Conservation (phyloP, 257 asterid genomes). For the Petunia secreta region DNA sequence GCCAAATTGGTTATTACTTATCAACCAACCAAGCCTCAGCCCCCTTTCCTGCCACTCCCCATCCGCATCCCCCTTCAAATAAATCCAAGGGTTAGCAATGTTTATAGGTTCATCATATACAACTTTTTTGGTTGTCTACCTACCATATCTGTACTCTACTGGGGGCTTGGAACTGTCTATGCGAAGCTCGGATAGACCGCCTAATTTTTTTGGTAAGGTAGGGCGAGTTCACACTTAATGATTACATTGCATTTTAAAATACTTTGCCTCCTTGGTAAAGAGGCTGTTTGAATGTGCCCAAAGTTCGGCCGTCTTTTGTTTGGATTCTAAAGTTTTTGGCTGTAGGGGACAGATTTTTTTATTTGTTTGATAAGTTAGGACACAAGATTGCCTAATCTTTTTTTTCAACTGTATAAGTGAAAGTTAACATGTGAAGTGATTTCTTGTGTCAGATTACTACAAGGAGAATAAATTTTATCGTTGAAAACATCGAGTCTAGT, state of each 20-base stretch:
- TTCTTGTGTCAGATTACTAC: constrained; percentile 72
- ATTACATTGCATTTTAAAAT: background rate
- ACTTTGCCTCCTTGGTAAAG: background rate
- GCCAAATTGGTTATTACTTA: background rate
- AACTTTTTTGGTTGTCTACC: constrained; percentile 5
- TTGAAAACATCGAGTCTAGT: constrained; percentile 63
- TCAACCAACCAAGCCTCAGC: background rate
- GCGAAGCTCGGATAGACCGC: background rate
- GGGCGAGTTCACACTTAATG: background rate
- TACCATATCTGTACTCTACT: background rate
- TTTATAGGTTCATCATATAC: background rate
- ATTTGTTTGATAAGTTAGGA: background rate
- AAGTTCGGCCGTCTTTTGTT: background rate
- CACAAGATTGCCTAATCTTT: constrained; percentile 9
- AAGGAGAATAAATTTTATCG: constrained; percentile 85
- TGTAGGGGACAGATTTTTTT: constrained; percentile 9
- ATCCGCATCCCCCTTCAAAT: no score
- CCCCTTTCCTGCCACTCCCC: background rate
- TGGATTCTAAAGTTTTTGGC: background rate
- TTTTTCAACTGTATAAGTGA: background rate
- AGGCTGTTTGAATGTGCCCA: constrained; percentile 14
- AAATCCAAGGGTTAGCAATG: constrained; percentile 12
- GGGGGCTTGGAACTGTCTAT: background rate
- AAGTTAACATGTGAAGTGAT: constrained; percentile 11
- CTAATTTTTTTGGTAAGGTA: no score